Base-by-base conservation (phyloP, 2,329 filamentous ascomycete species). In the Hypoxylon sp. region DNA sequence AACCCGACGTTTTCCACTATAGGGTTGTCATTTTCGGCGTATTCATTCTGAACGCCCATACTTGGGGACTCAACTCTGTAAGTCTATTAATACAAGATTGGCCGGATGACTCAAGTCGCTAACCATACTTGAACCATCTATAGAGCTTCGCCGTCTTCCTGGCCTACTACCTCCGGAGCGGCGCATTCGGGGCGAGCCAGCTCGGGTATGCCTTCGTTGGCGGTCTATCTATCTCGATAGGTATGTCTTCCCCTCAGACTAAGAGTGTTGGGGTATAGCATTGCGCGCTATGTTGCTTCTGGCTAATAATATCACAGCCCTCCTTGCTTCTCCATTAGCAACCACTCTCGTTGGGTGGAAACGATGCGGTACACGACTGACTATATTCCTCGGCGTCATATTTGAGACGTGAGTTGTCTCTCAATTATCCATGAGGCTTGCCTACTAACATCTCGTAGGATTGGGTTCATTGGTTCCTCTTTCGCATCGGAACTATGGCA, bases 201-300 rank as follows among this genome's bases (percentile, higher is more conserved):
- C 85, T 95, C 1, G 85, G 90, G 5, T 95, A 91, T 78, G 92
- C 92, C 44, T 94, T 95, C 76, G 85, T 95, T n/a, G 92, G 92
- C 30, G 90, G 90, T 0, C 82, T 93, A 0, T 91, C 88, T 31
- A 88, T 92, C 48, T 89, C 88, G 1, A 85, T 83, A 57, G 77
- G 82, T 83, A 74, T 44, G 76, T 68, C 14, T 6, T 10, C 17
- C 44, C 44, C 37, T 46, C 7, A 22, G 6, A 17, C 13, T 14
- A 50, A 13, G 14, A 40, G 42, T 54, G 20, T 37, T 22, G 6
- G 40, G 40, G 6, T 17, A 11, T 22, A 22, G 7, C 17, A 22
- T 8, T 3, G 5, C 17, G n/a, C 11, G 17, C 8, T 37, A 37
- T 40, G 3, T 80, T 72, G 68, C 25, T 33, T 37, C 27, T 78